Evolutionary conservation across 352 stramenopile genomes (phyloP), one percentile per base, ranked within the genome.

Genomic region (Pythium scleroteichum): DNA sequence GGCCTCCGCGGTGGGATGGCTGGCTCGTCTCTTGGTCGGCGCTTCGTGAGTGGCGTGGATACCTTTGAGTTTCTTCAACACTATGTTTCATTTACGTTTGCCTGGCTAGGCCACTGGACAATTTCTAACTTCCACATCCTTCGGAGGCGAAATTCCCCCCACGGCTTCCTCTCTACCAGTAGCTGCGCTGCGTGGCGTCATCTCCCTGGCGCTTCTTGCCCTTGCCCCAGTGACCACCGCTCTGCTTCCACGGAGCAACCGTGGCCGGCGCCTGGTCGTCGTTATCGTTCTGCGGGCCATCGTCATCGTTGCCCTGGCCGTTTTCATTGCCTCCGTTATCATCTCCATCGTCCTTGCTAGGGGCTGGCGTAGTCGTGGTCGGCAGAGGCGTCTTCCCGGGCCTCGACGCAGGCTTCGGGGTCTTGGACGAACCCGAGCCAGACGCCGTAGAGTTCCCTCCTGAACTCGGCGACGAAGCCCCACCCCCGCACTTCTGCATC

Each of bases 401-500:
- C 14, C 29, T 5, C 13, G 38, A 6, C 38, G 10, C 45, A 22
- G 45, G 33, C 35, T 17, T 26, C 38, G 32, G 19, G 6, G 50
- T 24, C 20, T 38, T 0, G 4, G 22, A 22, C 23, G 46, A 24
- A 0, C 20, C 49, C 22, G 35, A 24, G 9, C 4, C 27, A 24
- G 46, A 26, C 40, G 26, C 13, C 3, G 53, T 57, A 2, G 38
- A 39, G 29, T 57, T 64, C 2, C 46, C 46, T 27, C 16, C 19
- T 3, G 26, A 19, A 3, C 17, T 14, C 2, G 53, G 27, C 27
- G 57, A 5, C 9, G n/a, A 58, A 1, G 52, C 60, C n/a, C 59
- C 62, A 4, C 72, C 70, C 27, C 72, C 63, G 48, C 78, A 87
- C 16, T 59, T 52, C 20, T 85, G 55, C 1, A 87, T 55, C n/a